Base-by-base conservation (phyloP, 2,329 filamentous ascomycete species). In the Dactylellina cionopaga region DNA sequence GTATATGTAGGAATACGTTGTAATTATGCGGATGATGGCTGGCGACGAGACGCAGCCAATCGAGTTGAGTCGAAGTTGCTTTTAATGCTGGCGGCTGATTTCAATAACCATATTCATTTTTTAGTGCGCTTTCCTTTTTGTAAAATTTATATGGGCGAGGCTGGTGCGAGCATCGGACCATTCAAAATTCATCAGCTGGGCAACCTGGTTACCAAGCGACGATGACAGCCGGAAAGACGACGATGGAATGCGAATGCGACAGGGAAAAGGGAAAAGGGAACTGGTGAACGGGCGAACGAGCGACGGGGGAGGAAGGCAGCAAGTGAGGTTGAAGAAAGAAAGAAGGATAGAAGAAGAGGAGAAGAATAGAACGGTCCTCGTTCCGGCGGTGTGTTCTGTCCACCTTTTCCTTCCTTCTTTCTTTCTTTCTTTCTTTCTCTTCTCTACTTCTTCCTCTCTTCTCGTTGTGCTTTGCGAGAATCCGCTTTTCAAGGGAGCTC, bases 401-500 rank as follows among this genome's bases (percentile, higher is more conserved):
- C 24, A 25, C 25, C 19, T 47, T 41, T 58, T 2, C 25, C 19
- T 7, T 41, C 5, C 13, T 41, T 15, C 19, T 7, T n/a, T 41
- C 19, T 41, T 41, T 5, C 13, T 41, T 13, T n/a, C 17, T 10
- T 22, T 54, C 31, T 29, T 37, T 22, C 51, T 55, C 22, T 19
- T 3, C 15, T 22, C 17, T 29, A 19, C 19, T 29, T 33, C 24
- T 33, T 37, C 17, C 27, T 35, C 37, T 37, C n/a, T 15, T 10
- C 39, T n/a, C n/a, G n/a, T n/a, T n/a, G n/a, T n/a, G n/a, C n/a
- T n/a, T n/a, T n/a, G n/a, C n/a, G n/a, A n/a, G n/a, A n/a, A n/a
- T n/a, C n/a, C n/a, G n/a, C n/a, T 41, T 71, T 71, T 64, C 66
- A 71, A 58, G 66, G 58, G 66, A 71, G 66, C 56, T 58, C 19